Evolutionary conservation across 768 basidiomycete species (phyloP), one percentile per base, ranked within the genome.

Genomic region (Tricholoma saponaceum): DNA sequence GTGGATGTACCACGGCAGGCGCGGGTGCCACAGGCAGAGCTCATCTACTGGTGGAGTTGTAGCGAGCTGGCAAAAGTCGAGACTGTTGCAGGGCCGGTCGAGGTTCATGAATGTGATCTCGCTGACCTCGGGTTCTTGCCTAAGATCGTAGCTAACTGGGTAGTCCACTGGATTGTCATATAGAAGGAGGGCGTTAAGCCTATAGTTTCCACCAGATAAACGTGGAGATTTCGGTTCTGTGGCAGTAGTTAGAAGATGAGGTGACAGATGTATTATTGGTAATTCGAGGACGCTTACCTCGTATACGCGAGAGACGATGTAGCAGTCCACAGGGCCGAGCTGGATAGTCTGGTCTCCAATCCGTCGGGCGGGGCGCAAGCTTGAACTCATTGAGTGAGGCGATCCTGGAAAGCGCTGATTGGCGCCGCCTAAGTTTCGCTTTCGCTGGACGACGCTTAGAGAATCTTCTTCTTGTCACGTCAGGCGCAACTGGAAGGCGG

Each of bases 1-100:
- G 41, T 79, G 77, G 62, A 85, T 76, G 59, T 74, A 78, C 82
- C 83, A 83, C 5, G 83, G 83, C 8, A 81, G 66, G 43, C 74
- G 76, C 9, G 70, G 62, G 64, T 81, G 79, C 67, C 76, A 83
- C 47, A 84, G 60, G 18, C 75, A 73, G 70, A 85, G 76, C 52
- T 69, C 68, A 28, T 71, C 68, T 14, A 77, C 69, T 2, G 79
- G 76, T 4, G 83, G 83, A 30, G 71, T 72, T 14, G 81, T 82
- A 26, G 75, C 78, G 32, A 78, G 72, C 54, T 71, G 71, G 52
- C 44, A 58, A 32, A 59, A 59, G 41, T 69, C 67, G 35, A 67
- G 33, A 7, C 61, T 33, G n/a, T 63, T 62, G 37, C 60, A 51
- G 13, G 53, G 43, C 35, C 65, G 59, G 23, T 43, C 35, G 41